These are phyloP conservation scores for Aspergillus fumigatus DNA, from an alignment of 2,329 filamentous ascomycete genomes.

Conservation along the genomic window DNA sequence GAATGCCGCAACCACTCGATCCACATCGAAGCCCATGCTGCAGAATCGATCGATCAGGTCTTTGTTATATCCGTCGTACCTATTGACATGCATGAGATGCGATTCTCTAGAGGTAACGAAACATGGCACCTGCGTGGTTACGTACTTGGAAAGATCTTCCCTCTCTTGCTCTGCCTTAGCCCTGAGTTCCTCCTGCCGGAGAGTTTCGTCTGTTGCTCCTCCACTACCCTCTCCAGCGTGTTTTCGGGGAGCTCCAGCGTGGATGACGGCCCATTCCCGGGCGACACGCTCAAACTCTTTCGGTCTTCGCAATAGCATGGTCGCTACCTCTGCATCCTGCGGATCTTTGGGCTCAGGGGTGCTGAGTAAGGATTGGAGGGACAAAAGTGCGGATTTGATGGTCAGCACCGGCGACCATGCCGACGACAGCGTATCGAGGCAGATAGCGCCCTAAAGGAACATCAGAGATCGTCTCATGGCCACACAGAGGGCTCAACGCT, in stretches of 20 bases:
- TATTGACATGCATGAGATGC: constrained; percentile 39
- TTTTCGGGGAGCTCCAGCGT: constrained; percentile 69
- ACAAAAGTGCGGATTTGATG: constrained; percentile 91
- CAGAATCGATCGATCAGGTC: constrained; percentile 78
- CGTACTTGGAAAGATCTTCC: constrained; percentile 52
- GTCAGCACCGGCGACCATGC: constrained; percentile 96
- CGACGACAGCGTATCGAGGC: constrained; percentile 81
- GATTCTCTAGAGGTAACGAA: background rate
- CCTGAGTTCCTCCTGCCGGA: constrained; percentile 51
- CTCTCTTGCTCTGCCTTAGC: constrained; percentile 54
- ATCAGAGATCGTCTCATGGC: background rate
- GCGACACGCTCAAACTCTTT: constrained; percentile 76
- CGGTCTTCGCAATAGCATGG: constrained; percentile 77
- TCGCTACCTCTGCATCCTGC: constrained; percentile 91
- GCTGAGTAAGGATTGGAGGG: constrained; percentile 86
- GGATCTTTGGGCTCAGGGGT: constrained; percentile 94
- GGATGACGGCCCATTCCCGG: constrained; percentile 81
- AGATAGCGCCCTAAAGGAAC: constrained; percentile 75
- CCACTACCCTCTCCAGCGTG: constrained; percentile 52
- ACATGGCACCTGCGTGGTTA: background rate
- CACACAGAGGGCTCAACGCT: background rate
- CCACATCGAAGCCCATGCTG: constrained; percentile 85
- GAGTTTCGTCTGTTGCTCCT: constrained; percentile 49
- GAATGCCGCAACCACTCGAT: constrained; percentile 81
- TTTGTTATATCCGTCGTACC: constrained; percentile 84